Conservation (phyloP, 208 protist species). For the Trypanosoma scelopori region DNA sequence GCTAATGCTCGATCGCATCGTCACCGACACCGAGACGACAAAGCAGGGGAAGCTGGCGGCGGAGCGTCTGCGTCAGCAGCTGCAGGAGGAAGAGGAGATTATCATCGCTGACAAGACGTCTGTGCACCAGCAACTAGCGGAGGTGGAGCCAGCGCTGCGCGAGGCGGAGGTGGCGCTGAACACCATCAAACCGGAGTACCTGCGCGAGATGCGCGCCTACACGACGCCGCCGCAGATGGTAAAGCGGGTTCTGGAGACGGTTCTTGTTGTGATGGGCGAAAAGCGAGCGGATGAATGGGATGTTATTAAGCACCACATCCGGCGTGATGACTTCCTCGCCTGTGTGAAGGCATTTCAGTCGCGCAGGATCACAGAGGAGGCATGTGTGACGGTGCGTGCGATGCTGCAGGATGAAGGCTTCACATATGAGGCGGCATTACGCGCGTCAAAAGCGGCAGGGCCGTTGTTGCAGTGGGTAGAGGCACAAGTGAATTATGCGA, state of each 20-base stretch:
- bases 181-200: conserved; percentile 95
- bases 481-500: conserved; percentile 95
- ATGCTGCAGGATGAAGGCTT: conserved; percentile 94
- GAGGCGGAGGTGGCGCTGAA: conserved; percentile 96
- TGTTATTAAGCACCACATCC: conserved; percentile 91
- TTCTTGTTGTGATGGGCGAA: conserved; percentile 86
- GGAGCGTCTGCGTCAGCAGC: conserved; percentile 67
- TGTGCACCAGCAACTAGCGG: conserved; percentile 77
- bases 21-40: conserved; percentile 81
- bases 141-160: conserved; percentile 93
- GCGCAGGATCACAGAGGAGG: conserved; percentile 67
- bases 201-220: conserved; percentile 97
- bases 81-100: conserved; percentile 83
- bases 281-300: conserved; percentile 90
- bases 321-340: conserved; percentile 93
- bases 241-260: conserved; percentile 93
- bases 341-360: conserved; percentile 96
- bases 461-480: conserved; percentile 97
- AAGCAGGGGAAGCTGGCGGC: conserved; percentile 81
- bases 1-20: conserved; percentile 85
- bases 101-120: conserved; percentile 66
- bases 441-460: conserved; percentile 96
- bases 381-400: conserved; percentile 46
- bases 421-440: conserved; percentile 93
- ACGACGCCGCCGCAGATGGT: conserved; percentile 95